Evolutionary conservation across 2,329 filamentous ascomycete species (phyloP), one percentile per base, ranked within the genome.

Genomic region (Neopestalotiopsis sp.): DNA sequence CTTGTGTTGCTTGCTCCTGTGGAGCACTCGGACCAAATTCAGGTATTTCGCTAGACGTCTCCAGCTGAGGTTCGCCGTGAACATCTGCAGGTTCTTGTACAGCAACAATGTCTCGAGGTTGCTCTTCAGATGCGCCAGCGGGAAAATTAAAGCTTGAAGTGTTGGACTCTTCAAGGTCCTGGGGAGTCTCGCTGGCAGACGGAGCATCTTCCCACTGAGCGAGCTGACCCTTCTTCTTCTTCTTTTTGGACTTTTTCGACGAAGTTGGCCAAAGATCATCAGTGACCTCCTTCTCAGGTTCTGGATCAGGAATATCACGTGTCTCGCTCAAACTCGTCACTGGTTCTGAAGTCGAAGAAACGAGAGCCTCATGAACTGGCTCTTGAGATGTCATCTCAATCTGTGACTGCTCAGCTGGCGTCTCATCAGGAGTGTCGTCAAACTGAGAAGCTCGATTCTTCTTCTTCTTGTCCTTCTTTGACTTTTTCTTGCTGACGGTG

Each of bases 381-480:
- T 65, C 42, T 34, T 57, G 17, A 6, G 45, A n/a, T 3, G 32
- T 69, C 70, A 3, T 67, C 24, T 61, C 49, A 65, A 58, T 73
- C 71, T 60, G 68, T 32, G n/a, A 20, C 52, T 52, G 24, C 58
- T 57, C 34, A n/a, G 38, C n/a, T 28, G 70, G 24, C n/a, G 49
- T 42, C 40, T 74, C 70, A 28, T 60, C 65, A 63, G 45, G 59
- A 28, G 52, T 28, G 7, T 67, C 10, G 17, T 72, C 75, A 42
- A 71, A 61, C 61, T 73, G 72, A 24, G 72, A 70, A 24, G 28
- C 70, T 17, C 68, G 71, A 61, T 75, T 70, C 68, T 75, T 72
- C 62, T 75, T 71, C 68, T 75, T 71, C 68, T 75, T 72, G 66
- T 73, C 71, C 63, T 74, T 73, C 70, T 72, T 75, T 20, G 71